Evolutionary conservation across 176 grass and related monocot species (phyloP).

Genomic region (Melocanna baccifera): DNA sequence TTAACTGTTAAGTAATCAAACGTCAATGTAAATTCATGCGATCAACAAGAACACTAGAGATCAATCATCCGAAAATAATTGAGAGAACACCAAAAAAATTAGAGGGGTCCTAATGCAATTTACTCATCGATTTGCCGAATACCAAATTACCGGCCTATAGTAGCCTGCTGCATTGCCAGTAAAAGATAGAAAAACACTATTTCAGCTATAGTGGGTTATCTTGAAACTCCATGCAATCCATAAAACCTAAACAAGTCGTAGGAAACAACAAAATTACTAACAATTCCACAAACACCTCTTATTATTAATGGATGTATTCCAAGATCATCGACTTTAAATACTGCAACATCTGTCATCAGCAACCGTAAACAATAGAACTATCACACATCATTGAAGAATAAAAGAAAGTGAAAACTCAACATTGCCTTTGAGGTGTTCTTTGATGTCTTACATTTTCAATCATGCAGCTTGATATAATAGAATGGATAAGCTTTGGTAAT

Average conservation of each 20-base stretch:
- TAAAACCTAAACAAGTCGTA: not conserved
- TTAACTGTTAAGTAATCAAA: no score
- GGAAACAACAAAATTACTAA: constrained; percentile 40
- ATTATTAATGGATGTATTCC: constrained; percentile 84
- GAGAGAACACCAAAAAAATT: no score
- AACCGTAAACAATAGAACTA: constrained; percentile 43
- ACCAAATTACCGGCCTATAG: fast-evolving
- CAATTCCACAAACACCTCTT: constrained; percentile 84
- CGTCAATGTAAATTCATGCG: no score
- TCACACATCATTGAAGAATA: constrained; percentile 6
- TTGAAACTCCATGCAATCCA: not conserved
- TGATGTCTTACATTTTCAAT: not conserved
- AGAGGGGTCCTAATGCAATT: no score
- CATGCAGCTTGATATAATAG: not conserved
- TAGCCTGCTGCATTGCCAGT: no score
- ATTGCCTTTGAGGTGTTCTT: not conserved
- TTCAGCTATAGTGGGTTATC: no score
- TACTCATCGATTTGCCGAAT: no score
- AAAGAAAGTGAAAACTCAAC: not conserved
- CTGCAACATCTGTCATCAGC: constrained; percentile 79
- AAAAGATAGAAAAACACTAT: no score
- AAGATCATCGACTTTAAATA: constrained; percentile 78
- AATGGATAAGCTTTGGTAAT: not conserved
- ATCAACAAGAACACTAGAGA: no score
- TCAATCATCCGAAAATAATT: no score